Conservation (phyloP, 2,329 filamentous ascomycete genomes). For the Ceratocystis harringtonii region DNA sequence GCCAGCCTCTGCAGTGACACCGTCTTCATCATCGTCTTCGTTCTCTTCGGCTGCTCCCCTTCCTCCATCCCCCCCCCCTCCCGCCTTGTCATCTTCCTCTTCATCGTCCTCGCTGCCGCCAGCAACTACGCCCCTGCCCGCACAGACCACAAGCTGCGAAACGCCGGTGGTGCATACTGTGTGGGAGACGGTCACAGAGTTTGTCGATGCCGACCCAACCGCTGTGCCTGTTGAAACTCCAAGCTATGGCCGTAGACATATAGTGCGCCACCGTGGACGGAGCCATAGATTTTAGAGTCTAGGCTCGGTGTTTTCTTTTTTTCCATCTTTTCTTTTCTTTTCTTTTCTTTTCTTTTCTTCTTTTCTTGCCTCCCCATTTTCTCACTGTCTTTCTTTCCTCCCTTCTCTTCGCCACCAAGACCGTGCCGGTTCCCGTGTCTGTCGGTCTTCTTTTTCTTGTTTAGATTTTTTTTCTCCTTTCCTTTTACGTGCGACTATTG, state of each 20-base stretch:
- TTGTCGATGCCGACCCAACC: conserved; percentile 20
- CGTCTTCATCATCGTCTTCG: neutral
- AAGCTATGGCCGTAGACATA: neutral
- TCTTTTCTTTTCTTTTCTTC: neutral
- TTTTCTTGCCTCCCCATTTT: neutral
- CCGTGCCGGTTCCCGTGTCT: neutral
- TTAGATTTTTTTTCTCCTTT: neutral
- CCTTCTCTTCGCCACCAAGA: neutral
- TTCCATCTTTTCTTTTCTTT: neutral
- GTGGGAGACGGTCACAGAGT: conserved; percentile 34
- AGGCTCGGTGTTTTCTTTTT: neutral
- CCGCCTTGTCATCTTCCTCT: neutral
- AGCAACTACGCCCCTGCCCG: neutral
- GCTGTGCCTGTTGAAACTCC: neutral
- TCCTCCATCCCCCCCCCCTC: neutral
- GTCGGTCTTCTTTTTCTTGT: neutral
- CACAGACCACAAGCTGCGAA: conserved; percentile 19
- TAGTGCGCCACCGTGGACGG: neutral
- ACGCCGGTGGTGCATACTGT: conserved; percentile 26
- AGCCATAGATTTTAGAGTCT: neutral
- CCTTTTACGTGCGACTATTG: neutral
- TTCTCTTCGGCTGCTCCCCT: neutral
- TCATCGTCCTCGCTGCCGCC: neutral
- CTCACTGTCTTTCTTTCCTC: neutral
- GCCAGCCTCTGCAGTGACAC: too few species aligned